Conservation (phyloP, 2,329 filamentous ascomycete species). For the Fusarium multiceps region DNA sequence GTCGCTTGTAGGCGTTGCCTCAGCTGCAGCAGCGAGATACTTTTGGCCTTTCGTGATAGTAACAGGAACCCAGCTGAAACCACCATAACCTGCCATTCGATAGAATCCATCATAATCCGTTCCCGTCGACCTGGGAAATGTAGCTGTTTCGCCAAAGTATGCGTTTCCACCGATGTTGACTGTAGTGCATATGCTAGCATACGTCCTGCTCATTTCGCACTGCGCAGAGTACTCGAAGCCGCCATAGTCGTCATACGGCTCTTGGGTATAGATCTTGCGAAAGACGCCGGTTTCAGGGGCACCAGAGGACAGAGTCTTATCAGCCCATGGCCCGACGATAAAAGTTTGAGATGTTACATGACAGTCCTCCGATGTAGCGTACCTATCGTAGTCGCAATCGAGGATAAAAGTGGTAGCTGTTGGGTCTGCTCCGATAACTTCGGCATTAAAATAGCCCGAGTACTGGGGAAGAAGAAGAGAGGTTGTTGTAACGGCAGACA, state of each 20-base stretch:
- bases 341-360: background rate
- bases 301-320: conserved; percentile 1
- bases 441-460: background rate
- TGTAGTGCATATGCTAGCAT: background rate
- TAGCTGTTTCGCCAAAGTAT: background rate
- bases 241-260: background rate
- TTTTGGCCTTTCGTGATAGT: background rate
- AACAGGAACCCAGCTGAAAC: background rate
- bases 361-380: background rate
- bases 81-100: background rate
- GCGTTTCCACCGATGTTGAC: background rate
- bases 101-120: background rate
- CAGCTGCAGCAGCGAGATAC: background rate
- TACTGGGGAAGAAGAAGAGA: background rate
- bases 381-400: background rate
- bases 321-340: conserved; percentile 16
- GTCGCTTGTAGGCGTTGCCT: background rate
- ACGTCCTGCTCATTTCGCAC: background rate
- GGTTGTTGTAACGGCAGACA: background rate
- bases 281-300: conserved; percentile 4
- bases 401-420: background rate
- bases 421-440: background rate
- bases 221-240: background rate
- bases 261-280: background rate
- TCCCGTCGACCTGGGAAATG: background rate